Base-by-base conservation (phyloP, 495 filamentous ascomycete species). In the Oidiodendron maius region DNA sequence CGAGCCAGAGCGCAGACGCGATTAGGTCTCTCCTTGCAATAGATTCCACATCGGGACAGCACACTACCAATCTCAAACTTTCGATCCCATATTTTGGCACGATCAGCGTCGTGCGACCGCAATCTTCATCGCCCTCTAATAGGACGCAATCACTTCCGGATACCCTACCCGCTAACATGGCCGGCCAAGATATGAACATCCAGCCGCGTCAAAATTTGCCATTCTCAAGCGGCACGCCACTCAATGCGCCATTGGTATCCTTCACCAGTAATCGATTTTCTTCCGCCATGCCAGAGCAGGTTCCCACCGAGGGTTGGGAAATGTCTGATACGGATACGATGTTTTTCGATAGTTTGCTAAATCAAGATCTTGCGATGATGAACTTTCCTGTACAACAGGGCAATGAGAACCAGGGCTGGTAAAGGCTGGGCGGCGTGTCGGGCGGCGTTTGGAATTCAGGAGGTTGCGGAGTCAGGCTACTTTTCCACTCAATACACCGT, bases 1-100 rank as follows among this genome's bases (percentile, higher is more conserved):
- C 64, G 0, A 59, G 56, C 3, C 66, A 72, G 48, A 61, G 68
- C 12, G 64, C 66, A 18, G 59, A 60, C 32, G 66, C 73, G 22
- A 64, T 73, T 20, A 59, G 59, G 1, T 63, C 64, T n/a, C 62
- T 75, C 13, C 48, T 72, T n/a, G 63, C 69, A 15, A 57, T 73
- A 15, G 50, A 56, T 13, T 40, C 44, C 5, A 23, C 39, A 4
- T 22, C 44, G 10, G 41, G 44, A 13, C 18, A 15, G 12, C n/a
- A 30, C 4, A 25, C 16, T 6, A 41, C 37, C 0, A 56, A 51
- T 41, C 45, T 74, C 36, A 61, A 65, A 15, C 62, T 74, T 8
- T 65, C 69, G 20, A 70, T 75, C 35, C 71, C 71, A 13, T 71
- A 71, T 28, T 60, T 73, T 4, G 71, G 70, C 18, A 71, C 67